A percentile compares a stretch with the other conserved stretches of the same genome.
phyloP scores from a whole-genome alignment of 169 alveolate genomes.

The Plasmodium sp. region DNA sequence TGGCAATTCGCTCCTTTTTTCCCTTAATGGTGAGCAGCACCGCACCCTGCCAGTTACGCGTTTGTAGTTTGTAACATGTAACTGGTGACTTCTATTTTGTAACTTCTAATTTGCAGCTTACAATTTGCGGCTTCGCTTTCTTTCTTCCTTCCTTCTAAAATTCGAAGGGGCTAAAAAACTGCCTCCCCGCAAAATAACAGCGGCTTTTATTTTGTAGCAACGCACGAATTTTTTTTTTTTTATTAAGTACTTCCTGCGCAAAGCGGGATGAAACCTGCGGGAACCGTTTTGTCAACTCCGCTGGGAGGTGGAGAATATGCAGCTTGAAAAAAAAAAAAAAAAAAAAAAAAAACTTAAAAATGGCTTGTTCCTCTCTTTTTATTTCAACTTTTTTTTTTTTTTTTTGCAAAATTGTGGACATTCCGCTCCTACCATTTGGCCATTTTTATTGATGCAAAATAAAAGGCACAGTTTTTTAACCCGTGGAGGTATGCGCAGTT shows the following conservation, averaged over 20 bases:
- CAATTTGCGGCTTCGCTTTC: not conserved
- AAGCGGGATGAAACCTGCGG: not conserved
- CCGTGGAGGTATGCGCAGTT: not conserved
- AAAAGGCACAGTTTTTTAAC: not conserved
- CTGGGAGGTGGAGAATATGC: not conserved
- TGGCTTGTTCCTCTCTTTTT: not conserved
- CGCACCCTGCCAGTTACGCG: not conserved
- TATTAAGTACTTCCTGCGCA: not conserved
- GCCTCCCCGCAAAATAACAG: not conserved
- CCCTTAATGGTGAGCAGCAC: not conserved
- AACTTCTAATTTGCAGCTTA: too few species aligned
- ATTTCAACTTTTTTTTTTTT: not conserved
- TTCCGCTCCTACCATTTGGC: not conserved
- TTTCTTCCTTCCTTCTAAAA: not conserved
- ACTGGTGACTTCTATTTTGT: too few species aligned
- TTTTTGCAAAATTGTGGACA: not conserved
- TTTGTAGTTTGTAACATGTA: not conserved
- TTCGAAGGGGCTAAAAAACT: not conserved
- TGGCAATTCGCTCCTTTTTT: not conserved
- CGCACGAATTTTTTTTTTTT: not conserved
- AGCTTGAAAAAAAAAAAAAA: not conserved
- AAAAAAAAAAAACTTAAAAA: not conserved
- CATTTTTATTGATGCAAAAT: not conserved
- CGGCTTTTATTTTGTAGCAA: not conserved
- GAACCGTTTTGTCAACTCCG: not conserved